Percentiles rank a stretch among this genome's conserved stretches.
Conservation (phyloP, 495 filamentous ascomycete species). For the Xylaria palmicola region DNA sequence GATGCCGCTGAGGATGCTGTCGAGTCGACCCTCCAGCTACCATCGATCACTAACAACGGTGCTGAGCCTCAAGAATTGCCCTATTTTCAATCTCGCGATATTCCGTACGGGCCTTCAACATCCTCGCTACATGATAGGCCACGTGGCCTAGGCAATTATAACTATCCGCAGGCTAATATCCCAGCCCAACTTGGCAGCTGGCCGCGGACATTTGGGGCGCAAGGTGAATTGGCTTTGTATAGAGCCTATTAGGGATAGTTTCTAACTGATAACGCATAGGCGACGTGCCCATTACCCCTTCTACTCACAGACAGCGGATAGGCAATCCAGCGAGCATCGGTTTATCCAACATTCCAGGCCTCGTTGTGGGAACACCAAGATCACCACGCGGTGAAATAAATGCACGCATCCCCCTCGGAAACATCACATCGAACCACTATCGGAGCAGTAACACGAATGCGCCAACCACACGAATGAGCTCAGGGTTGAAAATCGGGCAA, state of each 20-base stretch:
- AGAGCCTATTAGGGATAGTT: not conserved
- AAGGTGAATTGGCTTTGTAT: slow-evolving; percentile 14
- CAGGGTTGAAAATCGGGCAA: slow-evolving; percentile 26
- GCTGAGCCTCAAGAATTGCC: slow-evolving; percentile 9
- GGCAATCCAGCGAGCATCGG: slow-evolving; percentile 21
- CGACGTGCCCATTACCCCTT: slow-evolving; percentile 30
- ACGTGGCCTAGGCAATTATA: not conserved
- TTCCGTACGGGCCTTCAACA: slow-evolving; percentile 13
- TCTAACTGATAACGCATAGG: slow-evolving; percentile 16
- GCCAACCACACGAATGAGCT: slow-evolving; percentile 26
- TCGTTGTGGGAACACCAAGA: slow-evolving; percentile 26
- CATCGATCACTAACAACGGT: slow-evolving; percentile 2
- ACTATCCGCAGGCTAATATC: slow-evolving; percentile 16
- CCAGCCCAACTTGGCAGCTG: slow-evolving; percentile 14
- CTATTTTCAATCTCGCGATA: slow-evolving; percentile 15
- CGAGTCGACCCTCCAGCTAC: slow-evolving; percentile 51
- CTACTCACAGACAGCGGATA: slow-evolving; percentile 32
- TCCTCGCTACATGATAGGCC: slow-evolving; percentile 19
- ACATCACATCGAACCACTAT: slow-evolving; percentile 10
- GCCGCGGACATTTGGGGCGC: slow-evolving; percentile 21
- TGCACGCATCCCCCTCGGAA: slow-evolving; percentile 4
- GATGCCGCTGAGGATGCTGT: slow-evolving; percentile 68
- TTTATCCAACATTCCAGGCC: slow-evolving; percentile 29
- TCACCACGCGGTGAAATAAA: slow-evolving; percentile 14
- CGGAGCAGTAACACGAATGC: slow-evolving; percentile 11